Base-by-base conservation (phyloP, 78 protist species). In the Emiliania huxleyi region DNA sequence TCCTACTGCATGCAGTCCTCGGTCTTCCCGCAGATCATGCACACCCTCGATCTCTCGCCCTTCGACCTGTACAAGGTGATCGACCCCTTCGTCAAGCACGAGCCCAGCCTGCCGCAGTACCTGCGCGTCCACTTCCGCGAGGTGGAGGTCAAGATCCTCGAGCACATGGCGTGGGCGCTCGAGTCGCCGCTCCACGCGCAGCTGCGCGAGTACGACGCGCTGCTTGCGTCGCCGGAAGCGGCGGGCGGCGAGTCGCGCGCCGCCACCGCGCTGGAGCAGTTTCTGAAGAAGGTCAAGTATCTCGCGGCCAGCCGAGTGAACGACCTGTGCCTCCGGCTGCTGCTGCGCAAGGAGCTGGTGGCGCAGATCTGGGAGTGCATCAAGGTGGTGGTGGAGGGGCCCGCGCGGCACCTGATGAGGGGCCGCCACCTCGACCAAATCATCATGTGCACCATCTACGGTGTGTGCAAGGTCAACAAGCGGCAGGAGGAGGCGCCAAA, bases 401-500 rank as follows among this genome's bases (percentile, higher is more conserved):
- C 23, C 37, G 11, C 48, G 48, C 46, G 48, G 46, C 2, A 0
- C 5, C 46, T 77, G 48, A 1, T 77, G 35, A 29, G 4, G 2
- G 46, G 46, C 48, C 85, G 85, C 48, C 85, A 77, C 46, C 85
- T 77, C 37, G 85, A 77, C 85, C 85, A 77, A 33, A 37, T 77
- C 85, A 37, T 77, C 85, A 77, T 77, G 85, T 77, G 85, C 29
- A 21, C 85, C 85, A 26, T 77, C 37, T 77, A 77, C n/a, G 85
- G 85, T 0, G 85, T 77, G 19, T 77, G 85, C 85, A 77, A 40
- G 46, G 85, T 77, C 48, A 77, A 77, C 46, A 2, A 40, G n/a
- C 2, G 18, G 83, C 19, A 5, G 37, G 18, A 26, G 38, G 37
- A 12, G 37, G 21, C 3, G 37, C 81, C 5, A 29, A 11, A 22